Percentiles rank a stretch among this genome's conserved stretches.
Conservation (phyloP, 2,329 filamentous ascomycete genomes). For the Colletotrichum filicis region DNA sequence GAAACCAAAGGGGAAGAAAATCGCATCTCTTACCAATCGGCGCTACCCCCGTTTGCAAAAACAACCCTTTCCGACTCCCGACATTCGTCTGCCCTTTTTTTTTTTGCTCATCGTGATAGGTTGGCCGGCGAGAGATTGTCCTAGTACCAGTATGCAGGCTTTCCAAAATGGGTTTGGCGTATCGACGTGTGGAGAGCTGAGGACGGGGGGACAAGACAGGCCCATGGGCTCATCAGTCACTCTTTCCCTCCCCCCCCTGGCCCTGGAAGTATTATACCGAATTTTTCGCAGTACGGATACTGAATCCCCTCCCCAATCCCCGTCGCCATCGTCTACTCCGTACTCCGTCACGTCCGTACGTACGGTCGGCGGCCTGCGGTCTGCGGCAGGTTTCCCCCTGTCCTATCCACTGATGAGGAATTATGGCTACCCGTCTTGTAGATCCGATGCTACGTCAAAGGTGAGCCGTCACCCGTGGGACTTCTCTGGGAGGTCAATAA, state of each 20-base stretch:
- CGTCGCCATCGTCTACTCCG: neutral
- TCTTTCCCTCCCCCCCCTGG: neutral
- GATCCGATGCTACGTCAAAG: conserved; percentile 1
- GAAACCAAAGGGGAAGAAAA: neutral
- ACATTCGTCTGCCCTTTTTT: neutral
- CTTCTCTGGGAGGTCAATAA: neutral
- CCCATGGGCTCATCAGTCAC: neutral
- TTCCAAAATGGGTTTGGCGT: conserved; percentile 10
- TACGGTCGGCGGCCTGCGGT: neutral
- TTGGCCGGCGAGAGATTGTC: neutral
- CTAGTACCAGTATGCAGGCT: neutral
- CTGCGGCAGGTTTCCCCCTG: neutral
- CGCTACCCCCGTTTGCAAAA: neutral
- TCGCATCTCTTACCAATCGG: neutral
- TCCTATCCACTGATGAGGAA: neutral
- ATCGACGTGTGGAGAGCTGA: conserved; percentile 3
- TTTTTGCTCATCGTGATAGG: neutral
- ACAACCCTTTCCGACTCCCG: neutral
- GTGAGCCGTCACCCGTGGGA: neutral
- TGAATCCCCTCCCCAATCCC: no score
- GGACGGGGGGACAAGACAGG: neutral
- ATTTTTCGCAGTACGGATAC: neutral
- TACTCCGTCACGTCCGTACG: neutral
- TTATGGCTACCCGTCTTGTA: conserved; percentile 4
- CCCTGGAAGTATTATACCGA: neutral